A percentile compares a stretch with the other conserved stretches of the same genome.
phyloP scores from a whole-genome alignment of 2,329 filamentous ascomycete genomes.

The Xylaria sp. region DNA sequence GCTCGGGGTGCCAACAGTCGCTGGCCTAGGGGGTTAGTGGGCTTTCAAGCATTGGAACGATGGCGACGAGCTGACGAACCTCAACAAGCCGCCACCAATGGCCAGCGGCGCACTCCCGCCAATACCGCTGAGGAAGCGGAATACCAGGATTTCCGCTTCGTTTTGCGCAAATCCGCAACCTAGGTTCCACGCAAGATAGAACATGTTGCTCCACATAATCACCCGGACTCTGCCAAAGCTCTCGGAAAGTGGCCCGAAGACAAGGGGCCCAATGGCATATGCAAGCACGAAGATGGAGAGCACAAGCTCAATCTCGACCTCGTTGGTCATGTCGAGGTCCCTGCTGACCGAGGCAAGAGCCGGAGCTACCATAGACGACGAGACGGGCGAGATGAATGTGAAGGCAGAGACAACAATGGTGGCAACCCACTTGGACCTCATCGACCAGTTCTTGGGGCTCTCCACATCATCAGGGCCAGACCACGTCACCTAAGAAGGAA shows the following conservation, averaged over 20 bases:
- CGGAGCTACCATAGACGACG: slow-evolving; percentile 54
- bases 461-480: slow-evolving; percentile 45
- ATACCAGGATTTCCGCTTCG: slow-evolving; percentile 9
- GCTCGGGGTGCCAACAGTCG: slow-evolving; percentile 59
- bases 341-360: slow-evolving; percentile 46
- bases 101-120: slow-evolving; percentile 14
- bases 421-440: slow-evolving; percentile 37
- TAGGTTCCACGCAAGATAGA: slow-evolving; percentile 19
- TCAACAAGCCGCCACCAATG: slow-evolving; percentile 13
- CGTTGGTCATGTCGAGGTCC: slow-evolving; percentile 44
- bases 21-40: not conserved
- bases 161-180: slow-evolving; percentile 15
- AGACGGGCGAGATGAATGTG: slow-evolving; percentile 59
- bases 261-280: slow-evolving; percentile 36
- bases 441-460: slow-evolving; percentile 51
- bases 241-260: slow-evolving; percentile 49
- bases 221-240: slow-evolving; percentile 40
- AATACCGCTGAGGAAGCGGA: slow-evolving; percentile 17
- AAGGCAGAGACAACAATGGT: slow-evolving; percentile 42
- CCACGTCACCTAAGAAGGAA: slow-evolving; percentile 33
- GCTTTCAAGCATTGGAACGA: not conserved
- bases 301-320: slow-evolving; percentile 43
- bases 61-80: not conserved
- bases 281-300: slow-evolving; percentile 51
- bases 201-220: slow-evolving; percentile 1